These are phyloP conservation scores for Coprinopsis cinerea DNA, from an alignment of 768 basidiomycete genomes.

Conservation along the genomic window DNA sequence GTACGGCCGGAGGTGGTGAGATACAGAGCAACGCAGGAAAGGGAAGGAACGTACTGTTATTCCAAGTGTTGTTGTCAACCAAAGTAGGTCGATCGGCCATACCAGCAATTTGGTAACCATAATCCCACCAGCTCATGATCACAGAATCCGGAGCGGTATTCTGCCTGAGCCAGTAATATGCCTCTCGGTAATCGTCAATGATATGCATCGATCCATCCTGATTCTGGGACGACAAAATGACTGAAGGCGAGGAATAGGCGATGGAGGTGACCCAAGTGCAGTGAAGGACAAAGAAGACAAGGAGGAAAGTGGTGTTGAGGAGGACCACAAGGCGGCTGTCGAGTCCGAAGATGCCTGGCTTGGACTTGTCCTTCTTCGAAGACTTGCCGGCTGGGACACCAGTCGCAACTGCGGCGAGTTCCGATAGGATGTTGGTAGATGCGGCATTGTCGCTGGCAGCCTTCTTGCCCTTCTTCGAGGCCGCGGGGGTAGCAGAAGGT, in stretches of 20 bases:
- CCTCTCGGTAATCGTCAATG: constrained; percentile 99
- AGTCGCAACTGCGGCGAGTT: constrained; percentile 34
- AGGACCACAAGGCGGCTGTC: constrained; percentile 79
- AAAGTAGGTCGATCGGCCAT: constrained; percentile 96
- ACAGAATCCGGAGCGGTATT: constrained; percentile 91
- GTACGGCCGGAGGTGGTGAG: background rate
- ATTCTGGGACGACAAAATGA: constrained; percentile 77
- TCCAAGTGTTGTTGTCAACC: constrained; percentile 99
- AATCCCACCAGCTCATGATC: constrained; percentile 99
- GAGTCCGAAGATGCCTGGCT: constrained; percentile 72
- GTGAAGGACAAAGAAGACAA: constrained; percentile 89
- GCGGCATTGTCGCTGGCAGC: constrained; percentile 24
- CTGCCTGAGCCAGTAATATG: constrained; percentile 97
- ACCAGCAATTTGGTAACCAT: constrained; percentile 98
- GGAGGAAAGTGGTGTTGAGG: constrained; percentile 67
- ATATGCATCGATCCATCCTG: constrained; percentile 87
- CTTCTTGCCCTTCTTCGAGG: constrained; percentile 57
- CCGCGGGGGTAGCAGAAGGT: constrained; percentile 25
- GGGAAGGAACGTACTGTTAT: constrained; percentile 74
- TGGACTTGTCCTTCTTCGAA: constrained; percentile 29
- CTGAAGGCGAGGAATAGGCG: constrained; percentile 97
- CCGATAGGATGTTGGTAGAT: constrained; percentile 29
- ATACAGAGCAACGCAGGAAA: background rate
- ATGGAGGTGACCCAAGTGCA: constrained; percentile 94
- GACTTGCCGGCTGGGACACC: too few relatives aligned